Conservation (phyloP, 2,329 filamentous ascomycete species). For the Aspergillus jensenii region DNA sequence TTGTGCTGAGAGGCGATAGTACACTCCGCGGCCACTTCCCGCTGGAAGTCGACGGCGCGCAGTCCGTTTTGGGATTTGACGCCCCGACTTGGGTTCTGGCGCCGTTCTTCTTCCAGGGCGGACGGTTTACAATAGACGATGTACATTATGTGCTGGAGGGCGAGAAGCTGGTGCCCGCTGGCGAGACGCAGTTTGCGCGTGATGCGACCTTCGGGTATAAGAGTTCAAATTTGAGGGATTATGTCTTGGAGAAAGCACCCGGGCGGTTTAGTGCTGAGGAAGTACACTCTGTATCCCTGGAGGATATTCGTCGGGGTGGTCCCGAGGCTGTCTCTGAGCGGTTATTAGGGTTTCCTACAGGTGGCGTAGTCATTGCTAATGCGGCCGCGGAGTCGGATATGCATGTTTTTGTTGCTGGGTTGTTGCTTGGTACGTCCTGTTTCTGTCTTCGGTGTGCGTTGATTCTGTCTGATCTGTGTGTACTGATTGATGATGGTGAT, state of each 20-base stretch:
- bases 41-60: constrained; percentile 53
- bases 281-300: constrained; percentile 47
- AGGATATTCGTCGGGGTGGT: constrained; percentile 51
- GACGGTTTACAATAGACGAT: constrained; percentile 57
- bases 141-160: constrained; percentile 60
- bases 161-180: constrained; percentile 50
- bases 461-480: not conserved
- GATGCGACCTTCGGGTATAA: constrained; percentile 60
- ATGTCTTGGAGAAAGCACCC: constrained; percentile 55
- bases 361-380: constrained; percentile 53
- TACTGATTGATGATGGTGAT: not conserved
- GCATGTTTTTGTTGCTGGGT: constrained; percentile 54
- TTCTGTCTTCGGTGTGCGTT: not conserved
- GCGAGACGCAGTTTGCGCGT: constrained; percentile 56
- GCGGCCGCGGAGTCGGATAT: constrained; percentile 56
- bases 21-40: constrained; percentile 60
- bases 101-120: constrained; percentile 61
- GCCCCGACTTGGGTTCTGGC: constrained; percentile 49
- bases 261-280: constrained; percentile 41
- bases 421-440: constrained; percentile 38
- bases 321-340: constrained; percentile 43
- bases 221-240: constrained; percentile 54
- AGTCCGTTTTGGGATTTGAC: constrained; percentile 48
- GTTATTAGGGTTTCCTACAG: constrained; percentile 37
- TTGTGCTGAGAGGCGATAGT: constrained; percentile 59